These are phyloP conservation scores for Amaranthus cruentus DNA, from an alignment of 148 eudicot genomes.

Conservation along the genomic window DNA sequence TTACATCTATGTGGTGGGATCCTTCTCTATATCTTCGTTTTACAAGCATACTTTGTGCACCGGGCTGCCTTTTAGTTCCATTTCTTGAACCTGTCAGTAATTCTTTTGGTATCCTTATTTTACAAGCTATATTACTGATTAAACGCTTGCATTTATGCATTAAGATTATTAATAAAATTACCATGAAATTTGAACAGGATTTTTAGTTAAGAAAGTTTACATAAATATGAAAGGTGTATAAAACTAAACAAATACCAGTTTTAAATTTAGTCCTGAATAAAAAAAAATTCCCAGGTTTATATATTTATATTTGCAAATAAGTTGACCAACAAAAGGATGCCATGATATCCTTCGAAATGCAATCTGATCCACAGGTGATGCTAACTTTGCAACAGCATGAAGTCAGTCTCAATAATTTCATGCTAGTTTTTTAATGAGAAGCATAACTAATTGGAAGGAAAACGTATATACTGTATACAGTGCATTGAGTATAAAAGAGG, in stretches of 20 bases:
- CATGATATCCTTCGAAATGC: not conserved
- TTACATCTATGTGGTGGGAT: no score
- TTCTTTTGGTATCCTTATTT: no score
- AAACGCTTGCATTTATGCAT: not conserved
- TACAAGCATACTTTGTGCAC: no score
- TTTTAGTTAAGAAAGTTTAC: not conserved
- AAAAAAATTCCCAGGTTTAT: no score
- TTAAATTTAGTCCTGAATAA: no score
- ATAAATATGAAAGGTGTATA: not conserved
- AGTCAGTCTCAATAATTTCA: not conserved
- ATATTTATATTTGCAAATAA: no score
- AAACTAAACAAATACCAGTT: no score
- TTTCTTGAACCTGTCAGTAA: no score
- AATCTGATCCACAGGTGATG: slow-evolving; percentile 3
- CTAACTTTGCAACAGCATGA: not conserved
- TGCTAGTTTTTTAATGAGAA: not conserved
- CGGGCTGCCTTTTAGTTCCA: no score
- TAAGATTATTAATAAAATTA: not conserved
- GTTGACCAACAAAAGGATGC: not conserved
- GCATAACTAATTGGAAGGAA: not conserved
- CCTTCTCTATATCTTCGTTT: no score
- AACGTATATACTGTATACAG: not conserved
- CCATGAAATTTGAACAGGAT: not conserved
- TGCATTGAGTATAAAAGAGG: not conserved
- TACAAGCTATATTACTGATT: no score